Evolutionary conservation across 2,329 filamentous ascomycete species (phyloP).

Genomic region (Saccharata proteae): DNA sequence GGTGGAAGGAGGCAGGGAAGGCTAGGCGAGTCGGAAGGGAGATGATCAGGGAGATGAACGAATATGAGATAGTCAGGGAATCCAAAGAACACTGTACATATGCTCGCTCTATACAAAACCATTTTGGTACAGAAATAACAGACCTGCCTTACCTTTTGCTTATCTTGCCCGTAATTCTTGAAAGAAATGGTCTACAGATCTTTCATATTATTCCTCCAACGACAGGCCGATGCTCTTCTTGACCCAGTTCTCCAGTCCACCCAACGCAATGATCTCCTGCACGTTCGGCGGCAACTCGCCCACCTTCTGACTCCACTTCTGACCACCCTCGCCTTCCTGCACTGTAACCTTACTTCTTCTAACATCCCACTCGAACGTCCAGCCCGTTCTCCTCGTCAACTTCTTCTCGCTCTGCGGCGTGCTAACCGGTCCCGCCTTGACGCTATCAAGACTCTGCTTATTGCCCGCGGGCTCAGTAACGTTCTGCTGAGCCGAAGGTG

Average conservation of each 20-base stretch:
- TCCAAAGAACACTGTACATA: too few species aligned
- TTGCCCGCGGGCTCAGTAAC: slow-evolving; percentile 42
- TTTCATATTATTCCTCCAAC: too few species aligned
- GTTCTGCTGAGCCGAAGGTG: slow-evolving; percentile 21
- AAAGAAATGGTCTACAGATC: too few species aligned
- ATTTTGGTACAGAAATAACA: too few species aligned
- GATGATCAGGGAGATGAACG: too few species aligned
- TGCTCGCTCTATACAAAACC: too few species aligned
- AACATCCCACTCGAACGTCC: slow-evolving; percentile 76
- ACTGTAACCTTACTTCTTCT: slow-evolving; percentile 57
- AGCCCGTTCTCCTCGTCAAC: slow-evolving; percentile 63
- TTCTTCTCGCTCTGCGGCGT: slow-evolving; percentile 38
- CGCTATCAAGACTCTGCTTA: slow-evolving; percentile 38
- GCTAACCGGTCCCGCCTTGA: slow-evolving; percentile 23
- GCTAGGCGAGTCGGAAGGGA: too few species aligned
- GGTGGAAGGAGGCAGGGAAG: too few species aligned
- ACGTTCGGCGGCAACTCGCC: slow-evolving; percentile 76
- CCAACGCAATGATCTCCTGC: slow-evolving; percentile 48
- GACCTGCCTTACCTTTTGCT: too few species aligned
- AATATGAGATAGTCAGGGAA: too few species aligned
- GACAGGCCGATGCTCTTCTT: slow-evolving; percentile 49
- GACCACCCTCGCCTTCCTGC: slow-evolving; percentile 54
- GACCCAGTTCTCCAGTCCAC: slow-evolving; percentile 75
- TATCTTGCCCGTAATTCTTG: too few species aligned
- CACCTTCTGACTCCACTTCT: slow-evolving; percentile 67